A percentile compares a stretch with the other conserved stretches of the same genome.
Evolutionary conservation across 2,329 filamentous ascomycete genomes (phyloP).

Genomic region (Triangularia setosa): DNA sequence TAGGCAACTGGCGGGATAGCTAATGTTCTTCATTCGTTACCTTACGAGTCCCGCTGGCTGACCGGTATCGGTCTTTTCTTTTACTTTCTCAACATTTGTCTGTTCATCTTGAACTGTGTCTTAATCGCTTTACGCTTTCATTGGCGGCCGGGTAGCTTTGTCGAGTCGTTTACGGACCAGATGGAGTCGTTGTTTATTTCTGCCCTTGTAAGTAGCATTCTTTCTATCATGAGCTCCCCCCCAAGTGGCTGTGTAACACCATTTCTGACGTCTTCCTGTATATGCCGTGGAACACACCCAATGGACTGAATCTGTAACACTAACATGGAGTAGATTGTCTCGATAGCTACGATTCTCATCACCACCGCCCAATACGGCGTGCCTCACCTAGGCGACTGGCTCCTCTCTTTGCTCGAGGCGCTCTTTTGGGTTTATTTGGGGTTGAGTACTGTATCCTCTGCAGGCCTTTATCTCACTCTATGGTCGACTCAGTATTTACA

Average conservation of each 20-base stretch:
- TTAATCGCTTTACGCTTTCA: slow-evolving; percentile 67
- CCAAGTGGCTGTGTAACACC: neutral
- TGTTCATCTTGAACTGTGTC: slow-evolving; percentile 60
- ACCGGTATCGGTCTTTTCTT: slow-evolving; percentile 56
- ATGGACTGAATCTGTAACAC: neutral
- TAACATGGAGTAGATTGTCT: slow-evolving; percentile 1
- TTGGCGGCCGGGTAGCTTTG: slow-evolving; percentile 66
- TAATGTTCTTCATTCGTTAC: slow-evolving; percentile 49
- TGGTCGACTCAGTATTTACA: slow-evolving; percentile 55
- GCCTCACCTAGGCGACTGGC: slow-evolving; percentile 58
- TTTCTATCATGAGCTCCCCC: neutral
- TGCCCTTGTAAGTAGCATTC: slow-evolving; percentile 48
- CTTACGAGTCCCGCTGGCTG: slow-evolving; percentile 53
- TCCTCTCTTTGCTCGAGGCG: slow-evolving; percentile 55
- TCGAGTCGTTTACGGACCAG: slow-evolving; percentile 68
- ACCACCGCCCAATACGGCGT: slow-evolving; percentile 75
- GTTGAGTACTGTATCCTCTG: slow-evolving; percentile 63
- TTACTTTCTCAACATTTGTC: slow-evolving; percentile 58
- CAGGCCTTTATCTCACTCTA: slow-evolving; percentile 70
- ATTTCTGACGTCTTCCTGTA: neutral
- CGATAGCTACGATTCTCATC: slow-evolving; percentile 68
- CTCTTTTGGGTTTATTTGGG: slow-evolving; percentile 73
- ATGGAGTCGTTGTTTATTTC: slow-evolving; percentile 76
- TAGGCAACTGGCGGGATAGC: slow-evolving; percentile 55
- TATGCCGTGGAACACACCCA: neutral